These are phyloP conservation scores for Diospyros lotus DNA, from an alignment of 148 eudicot genomes.

Conservation along the genomic window DNA sequence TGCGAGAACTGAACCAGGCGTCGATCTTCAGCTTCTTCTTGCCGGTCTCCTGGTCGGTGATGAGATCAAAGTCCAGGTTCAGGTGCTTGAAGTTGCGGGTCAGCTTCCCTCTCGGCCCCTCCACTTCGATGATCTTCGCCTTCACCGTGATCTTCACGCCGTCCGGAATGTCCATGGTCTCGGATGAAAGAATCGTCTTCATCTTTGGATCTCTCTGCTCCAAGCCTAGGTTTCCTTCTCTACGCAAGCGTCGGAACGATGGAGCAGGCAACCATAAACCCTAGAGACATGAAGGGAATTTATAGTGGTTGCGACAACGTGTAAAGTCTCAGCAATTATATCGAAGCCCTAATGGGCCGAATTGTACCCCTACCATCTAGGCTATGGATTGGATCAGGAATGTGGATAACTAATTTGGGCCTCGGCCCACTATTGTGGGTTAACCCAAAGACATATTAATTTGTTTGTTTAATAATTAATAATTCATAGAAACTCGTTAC, in stretches of 20 bases:
- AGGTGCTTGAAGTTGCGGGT: conserved; percentile 57
- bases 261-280: conserved; percentile 10
- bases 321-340: too few relatives aligned
- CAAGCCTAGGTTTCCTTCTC: too few relatives aligned
- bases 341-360: too few relatives aligned
- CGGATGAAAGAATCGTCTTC: conserved; percentile 59
- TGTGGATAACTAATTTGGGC: too few relatives aligned
- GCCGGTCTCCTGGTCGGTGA: conserved; percentile 37
- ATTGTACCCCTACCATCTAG: too few relatives aligned
- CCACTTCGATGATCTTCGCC: conserved; percentile 51
- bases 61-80: conserved; percentile 56
- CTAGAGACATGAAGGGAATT: background rate
- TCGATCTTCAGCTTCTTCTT: conserved; percentile 45
- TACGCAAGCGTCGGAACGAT: too few relatives aligned
- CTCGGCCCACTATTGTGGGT: too few relatives aligned
- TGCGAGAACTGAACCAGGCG: conserved; percentile 56
- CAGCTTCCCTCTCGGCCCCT: conserved; percentile 54
- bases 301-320: background rate
- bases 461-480: too few relatives aligned
- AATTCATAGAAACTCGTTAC: too few relatives aligned
- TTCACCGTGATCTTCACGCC: conserved; percentile 46
- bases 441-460: too few relatives aligned
- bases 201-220: conserved; percentile 19
- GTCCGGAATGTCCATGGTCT: conserved; percentile 64
- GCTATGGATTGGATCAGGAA: too few relatives aligned